A percentile compares a stretch with the other conserved stretches of the same genome.
Conservation (phyloP, 1,284 basidiomycete genomes). For the Boletus smithii region DNA sequence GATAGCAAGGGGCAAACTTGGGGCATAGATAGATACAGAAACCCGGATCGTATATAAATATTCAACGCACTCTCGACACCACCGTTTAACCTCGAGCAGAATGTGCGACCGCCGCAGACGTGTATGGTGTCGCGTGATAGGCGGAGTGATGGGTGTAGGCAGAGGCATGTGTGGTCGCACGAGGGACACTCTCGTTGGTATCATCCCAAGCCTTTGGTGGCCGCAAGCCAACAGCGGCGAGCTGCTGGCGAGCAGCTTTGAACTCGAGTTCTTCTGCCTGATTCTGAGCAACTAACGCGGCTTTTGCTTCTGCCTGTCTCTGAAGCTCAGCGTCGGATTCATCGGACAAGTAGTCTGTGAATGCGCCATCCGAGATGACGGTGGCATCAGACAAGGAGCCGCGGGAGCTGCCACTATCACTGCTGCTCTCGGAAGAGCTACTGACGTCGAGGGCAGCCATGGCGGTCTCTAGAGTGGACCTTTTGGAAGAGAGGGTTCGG, state of each 20-base stretch:
- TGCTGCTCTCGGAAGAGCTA: slow-evolving; percentile 42
- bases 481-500: slow-evolving; percentile 36
- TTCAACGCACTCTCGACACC: slow-evolving; percentile 5
- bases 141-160: slow-evolving; percentile 29
- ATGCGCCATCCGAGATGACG: slow-evolving; percentile 75
- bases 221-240: slow-evolving; percentile 65
- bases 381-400: slow-evolving; percentile 66
- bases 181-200: slow-evolving; percentile 41
- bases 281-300: slow-evolving; percentile 70
- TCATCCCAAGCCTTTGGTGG: slow-evolving; percentile 76
- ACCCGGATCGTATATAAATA: slow-evolving; percentile 25
- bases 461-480: slow-evolving; percentile 32
- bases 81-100: slow-evolving; percentile 29
- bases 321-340: slow-evolving; percentile 81
- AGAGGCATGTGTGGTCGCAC: slow-evolving; percentile 25
- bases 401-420: slow-evolving; percentile 54
- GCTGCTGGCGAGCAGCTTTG: slow-evolving; percentile 69
- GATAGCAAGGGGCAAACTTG: slow-evolving; percentile 12
- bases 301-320: slow-evolving; percentile 73
- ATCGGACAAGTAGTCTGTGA: slow-evolving; percentile 80
- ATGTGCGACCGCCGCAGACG: slow-evolving; percentile 29
- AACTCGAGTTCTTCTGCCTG: slow-evolving; percentile 77
- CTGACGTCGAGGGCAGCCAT: slow-evolving; percentile 40
- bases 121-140: slow-evolving; percentile 28
- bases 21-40: slow-evolving; percentile 26